Evolutionary conservation across 164 flowering plant genomes (phyloP).

Genomic region (Magnolia sinica): DNA sequence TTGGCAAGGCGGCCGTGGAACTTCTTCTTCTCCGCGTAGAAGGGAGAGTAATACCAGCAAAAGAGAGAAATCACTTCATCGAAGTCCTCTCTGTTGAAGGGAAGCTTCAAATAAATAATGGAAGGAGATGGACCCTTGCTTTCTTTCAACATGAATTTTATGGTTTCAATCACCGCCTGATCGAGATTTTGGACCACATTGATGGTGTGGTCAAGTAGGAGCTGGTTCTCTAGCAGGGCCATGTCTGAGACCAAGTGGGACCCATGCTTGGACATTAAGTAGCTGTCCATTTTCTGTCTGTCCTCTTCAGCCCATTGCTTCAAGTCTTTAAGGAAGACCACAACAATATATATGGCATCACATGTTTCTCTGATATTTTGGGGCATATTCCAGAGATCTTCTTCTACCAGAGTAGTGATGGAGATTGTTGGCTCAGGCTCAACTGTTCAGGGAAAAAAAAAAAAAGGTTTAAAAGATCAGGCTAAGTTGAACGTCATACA

Average conservation of each 20-base stretch:
- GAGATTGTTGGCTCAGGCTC: no score
- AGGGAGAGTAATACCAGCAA: slow-evolving; percentile 15
- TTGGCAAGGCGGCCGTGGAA: background rate
- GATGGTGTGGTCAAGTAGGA: background rate
- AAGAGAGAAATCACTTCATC: slow-evolving; percentile 1
- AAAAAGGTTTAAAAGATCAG: no score
- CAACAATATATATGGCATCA: slow-evolving; percentile 12
- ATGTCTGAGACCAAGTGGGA: background rate
- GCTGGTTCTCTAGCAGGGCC: slow-evolving; percentile 9
- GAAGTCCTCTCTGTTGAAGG: background rate
- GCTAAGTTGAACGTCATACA: background rate
- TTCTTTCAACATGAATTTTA: background rate
- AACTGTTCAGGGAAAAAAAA: background rate
- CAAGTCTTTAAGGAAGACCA: slow-evolving; percentile 11
- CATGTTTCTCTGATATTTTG: background rate
- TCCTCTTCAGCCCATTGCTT: background rate
- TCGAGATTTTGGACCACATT: background rate
- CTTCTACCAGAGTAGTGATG: no score
- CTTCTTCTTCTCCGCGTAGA: background rate
- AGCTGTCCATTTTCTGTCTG: slow-evolving; percentile 1
- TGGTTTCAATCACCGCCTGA: background rate
- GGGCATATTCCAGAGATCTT: background rate
- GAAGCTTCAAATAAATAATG: background rate
- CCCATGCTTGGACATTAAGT: background rate
- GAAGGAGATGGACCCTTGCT: background rate